Percentiles rank a stretch among this genome's conserved stretches.
These are phyloP conservation scores for Saccharomyces hybrid DNA, from an alignment of 1,139 yeast genomes.

Conservation along the genomic window DNA sequence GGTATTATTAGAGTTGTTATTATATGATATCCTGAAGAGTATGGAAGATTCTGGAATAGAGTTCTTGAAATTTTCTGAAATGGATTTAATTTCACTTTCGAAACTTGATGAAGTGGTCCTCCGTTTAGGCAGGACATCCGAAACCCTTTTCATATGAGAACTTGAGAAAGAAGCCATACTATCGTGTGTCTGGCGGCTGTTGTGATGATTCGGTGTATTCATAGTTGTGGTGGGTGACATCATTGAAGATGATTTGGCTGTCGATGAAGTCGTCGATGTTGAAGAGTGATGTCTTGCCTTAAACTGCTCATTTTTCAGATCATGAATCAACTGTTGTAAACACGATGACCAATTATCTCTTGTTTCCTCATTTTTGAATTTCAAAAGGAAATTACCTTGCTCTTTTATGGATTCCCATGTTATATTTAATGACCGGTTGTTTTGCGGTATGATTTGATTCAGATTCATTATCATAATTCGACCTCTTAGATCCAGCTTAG, in stretches of 20 bases:
- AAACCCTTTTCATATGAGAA: slow-evolving; percentile 30
- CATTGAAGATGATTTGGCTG: slow-evolving; percentile 22
- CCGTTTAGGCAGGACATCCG: slow-evolving; percentile 32
- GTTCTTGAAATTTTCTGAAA: slow-evolving; percentile 35
- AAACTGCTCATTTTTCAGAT: slow-evolving; percentile 34
- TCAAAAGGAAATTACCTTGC: slow-evolving; percentile 63
- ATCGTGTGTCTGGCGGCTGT: slow-evolving; percentile 20
- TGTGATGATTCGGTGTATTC: slow-evolving; percentile 8
- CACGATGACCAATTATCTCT: slow-evolving; percentile 66
- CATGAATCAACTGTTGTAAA: slow-evolving; percentile 37
- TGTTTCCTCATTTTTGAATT: slow-evolving; percentile 63
- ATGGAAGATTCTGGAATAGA: slow-evolving; percentile 34
- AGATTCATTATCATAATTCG: slow-evolving; percentile 63
- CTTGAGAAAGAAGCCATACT: slow-evolving; percentile 26
- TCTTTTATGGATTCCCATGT: slow-evolving; percentile 76
- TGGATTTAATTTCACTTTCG: slow-evolving; percentile 33
- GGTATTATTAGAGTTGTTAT: slow-evolving; percentile 35
- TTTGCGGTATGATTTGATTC: slow-evolving; percentile 44
- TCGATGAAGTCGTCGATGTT: slow-evolving; percentile 17
- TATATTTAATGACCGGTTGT: slow-evolving; percentile 48
- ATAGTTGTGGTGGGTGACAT: slow-evolving; percentile 15
- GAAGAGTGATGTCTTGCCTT: slow-evolving; percentile 7
- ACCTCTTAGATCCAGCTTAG: slow-evolving; percentile 52
- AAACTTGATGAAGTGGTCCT: slow-evolving; percentile 28
- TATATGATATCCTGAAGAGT: slow-evolving; percentile 34